Conservation (phyloP, 192 early-diverging fungal genomes). For the Coemansia sp. region DNA sequence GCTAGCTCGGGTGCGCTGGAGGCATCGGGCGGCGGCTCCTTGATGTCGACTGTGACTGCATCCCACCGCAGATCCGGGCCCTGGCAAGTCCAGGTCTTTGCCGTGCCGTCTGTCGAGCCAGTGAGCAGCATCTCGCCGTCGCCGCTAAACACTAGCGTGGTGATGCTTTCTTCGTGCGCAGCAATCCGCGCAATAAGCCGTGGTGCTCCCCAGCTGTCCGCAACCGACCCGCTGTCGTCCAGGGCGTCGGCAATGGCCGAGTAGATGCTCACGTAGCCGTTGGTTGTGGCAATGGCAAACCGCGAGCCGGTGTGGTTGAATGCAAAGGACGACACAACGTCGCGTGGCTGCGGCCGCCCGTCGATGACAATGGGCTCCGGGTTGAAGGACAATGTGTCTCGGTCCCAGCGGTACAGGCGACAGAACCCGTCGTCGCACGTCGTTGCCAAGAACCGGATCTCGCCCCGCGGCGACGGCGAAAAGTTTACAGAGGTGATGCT, state of each 20-base stretch:
- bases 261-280: constrained; percentile 72
- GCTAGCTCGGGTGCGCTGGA: neutral
- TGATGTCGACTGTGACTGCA: constrained; percentile 44
- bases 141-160: constrained; percentile 67
- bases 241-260: constrained; percentile 54
- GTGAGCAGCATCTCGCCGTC: constrained; percentile 62
- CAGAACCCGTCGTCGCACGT: constrained; percentile 66
- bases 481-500: constrained; percentile 62
- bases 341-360: constrained; percentile 49
- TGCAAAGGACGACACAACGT: constrained; percentile 53
- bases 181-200: constrained; percentile 57
- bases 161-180: constrained; percentile 67
- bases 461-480: constrained; percentile 66
- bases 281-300: constrained; percentile 72
- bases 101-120: constrained; percentile 74
- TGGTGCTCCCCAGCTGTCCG: constrained; percentile 18
- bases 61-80: constrained; percentile 55
- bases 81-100: constrained; percentile 63
- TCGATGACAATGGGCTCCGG: constrained; percentile 51
- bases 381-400: constrained; percentile 52
- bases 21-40: constrained; percentile 12
- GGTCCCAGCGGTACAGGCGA: constrained; percentile 68
- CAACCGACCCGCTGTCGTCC: neutral
- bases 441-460: constrained; percentile 63
- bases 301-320: constrained; percentile 75